A percentile compares a stretch with the other conserved stretches of the same genome.
phyloP scores from a whole-genome alignment of 2,329 filamentous ascomycete species.

The Lasiodiplodia gonubiensis region DNA sequence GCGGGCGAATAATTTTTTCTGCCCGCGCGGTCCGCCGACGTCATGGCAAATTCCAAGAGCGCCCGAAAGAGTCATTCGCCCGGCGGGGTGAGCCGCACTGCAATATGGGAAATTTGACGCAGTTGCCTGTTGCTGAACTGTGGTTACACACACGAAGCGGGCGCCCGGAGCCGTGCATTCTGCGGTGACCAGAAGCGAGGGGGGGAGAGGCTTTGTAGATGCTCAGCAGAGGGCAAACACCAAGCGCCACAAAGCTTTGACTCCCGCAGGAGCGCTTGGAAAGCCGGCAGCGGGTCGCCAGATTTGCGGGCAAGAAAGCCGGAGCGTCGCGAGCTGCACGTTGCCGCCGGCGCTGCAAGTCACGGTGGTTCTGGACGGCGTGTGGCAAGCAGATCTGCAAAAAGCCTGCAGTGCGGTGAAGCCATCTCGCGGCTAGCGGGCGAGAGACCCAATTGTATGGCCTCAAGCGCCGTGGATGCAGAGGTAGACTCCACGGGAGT shows the following conservation, averaged over 20 bases:
- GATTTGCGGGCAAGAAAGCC: constrained; percentile 4
- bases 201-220: neutral
- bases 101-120: constrained; percentile 4
- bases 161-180: neutral
- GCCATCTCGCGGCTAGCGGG: constrained; percentile 20
- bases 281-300: neutral
- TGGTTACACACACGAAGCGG: neutral
- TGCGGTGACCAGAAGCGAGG: constrained; percentile 16
- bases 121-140: neutral
- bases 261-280: constrained; percentile 1
- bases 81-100: constrained; percentile 12
- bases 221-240: constrained; percentile 22
- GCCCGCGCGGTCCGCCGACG: constrained; percentile 13
- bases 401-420: constrained; percentile 19
- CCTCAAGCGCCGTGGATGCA: constrained; percentile 4
- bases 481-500: constrained; percentile 25
- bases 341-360: constrained; percentile 22
- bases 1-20: constrained; percentile 14
- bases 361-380: constrained; percentile 23
- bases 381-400: constrained; percentile 27
- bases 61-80: constrained; percentile 22
- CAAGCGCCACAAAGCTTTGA: constrained; percentile 27
- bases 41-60: constrained; percentile 20
- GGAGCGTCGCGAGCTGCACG: constrained; percentile 13
- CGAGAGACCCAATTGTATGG: constrained; percentile 24